A percentile compares a stretch with the other conserved stretches of the same genome.
phyloP scores from a whole-genome alignment of 176 grass and related monocot species.

The Aegilops sharonensis region DNA sequence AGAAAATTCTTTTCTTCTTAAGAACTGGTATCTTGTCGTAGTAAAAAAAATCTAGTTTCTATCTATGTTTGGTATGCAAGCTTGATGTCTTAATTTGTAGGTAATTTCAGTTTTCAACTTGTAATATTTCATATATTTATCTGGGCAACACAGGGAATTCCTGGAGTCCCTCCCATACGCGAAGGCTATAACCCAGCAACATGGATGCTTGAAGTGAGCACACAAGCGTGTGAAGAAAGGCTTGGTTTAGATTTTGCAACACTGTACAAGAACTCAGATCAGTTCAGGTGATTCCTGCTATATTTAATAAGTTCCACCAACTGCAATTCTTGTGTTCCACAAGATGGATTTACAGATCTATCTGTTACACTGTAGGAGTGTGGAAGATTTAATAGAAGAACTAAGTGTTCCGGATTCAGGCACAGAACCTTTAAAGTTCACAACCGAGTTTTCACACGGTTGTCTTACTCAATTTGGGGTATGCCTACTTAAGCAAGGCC shows the following conservation, averaged over 20 bases:
- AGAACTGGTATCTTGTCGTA: neutral
- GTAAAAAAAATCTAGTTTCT: neutral
- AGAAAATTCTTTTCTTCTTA: neutral
- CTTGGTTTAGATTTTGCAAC: constrained; percentile 66
- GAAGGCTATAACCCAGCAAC: constrained; percentile 81
- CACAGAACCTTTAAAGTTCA: constrained; percentile 50
- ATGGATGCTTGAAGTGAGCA: constrained; percentile 82
- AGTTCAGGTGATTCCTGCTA: constrained; percentile 53
- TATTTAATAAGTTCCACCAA: neutral
- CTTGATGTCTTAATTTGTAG: neutral
- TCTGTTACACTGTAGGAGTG: constrained; percentile 37
- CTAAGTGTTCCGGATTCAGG: constrained; percentile 46
- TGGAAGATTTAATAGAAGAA: constrained; percentile 50
- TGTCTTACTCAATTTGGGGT: constrained; percentile 50
- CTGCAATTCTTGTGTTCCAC: neutral
- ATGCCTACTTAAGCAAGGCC: constrained; percentile 59
- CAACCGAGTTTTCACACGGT: constrained; percentile 56
- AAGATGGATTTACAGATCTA: neutral
- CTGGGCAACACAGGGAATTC: constrained; percentile 41
- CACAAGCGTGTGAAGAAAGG: constrained; percentile 59
- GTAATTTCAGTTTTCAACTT: neutral
- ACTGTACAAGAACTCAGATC: constrained; percentile 56
- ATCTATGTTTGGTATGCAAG: neutral
- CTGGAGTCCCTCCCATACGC: constrained; percentile 46
- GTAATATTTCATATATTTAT: neutral